Percentiles rank a stretch among this genome's conserved stretches.
These are phyloP conservation scores for Pseudodiploospora longispora DNA, from an alignment of 2,329 filamentous ascomycete genomes.

Conservation along the genomic window DNA sequence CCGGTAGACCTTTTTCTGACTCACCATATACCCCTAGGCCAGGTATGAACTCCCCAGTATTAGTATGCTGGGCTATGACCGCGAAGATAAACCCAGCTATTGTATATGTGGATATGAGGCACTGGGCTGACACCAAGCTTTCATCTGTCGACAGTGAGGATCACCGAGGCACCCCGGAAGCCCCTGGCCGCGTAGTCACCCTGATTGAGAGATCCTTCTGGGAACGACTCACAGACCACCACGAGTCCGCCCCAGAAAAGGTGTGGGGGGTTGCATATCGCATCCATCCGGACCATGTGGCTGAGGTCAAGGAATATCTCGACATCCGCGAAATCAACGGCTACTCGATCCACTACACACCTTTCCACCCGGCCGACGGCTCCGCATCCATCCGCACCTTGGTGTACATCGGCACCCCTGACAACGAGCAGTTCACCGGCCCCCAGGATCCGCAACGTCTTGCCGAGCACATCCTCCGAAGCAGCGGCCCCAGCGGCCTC, in stretches of 20 bases:
- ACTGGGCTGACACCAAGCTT: not conserved
- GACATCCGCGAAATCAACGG: slow-evolving; percentile 97
- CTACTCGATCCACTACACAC: slow-evolving; percentile 86
- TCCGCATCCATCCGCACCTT: slow-evolving; percentile 45
- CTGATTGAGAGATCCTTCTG: slow-evolving; percentile 80
- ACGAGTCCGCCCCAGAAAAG: slow-evolving; percentile 50
- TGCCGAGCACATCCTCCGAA: slow-evolving; percentile 71
- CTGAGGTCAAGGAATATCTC: slow-evolving; percentile 79
- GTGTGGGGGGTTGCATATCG: slow-evolving; percentile 95
- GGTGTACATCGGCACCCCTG: slow-evolving; percentile 90
- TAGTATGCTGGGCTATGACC: not conserved
- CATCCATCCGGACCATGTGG: slow-evolving; percentile 62
- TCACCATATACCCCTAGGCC: slow-evolving; percentile 16
- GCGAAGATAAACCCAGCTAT: too few species aligned
- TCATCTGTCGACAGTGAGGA: slow-evolving; percentile 58
- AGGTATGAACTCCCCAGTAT: slow-evolving; percentile 18
- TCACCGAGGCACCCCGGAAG: slow-evolving; percentile 82
- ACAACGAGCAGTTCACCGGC: slow-evolving; percentile 86
- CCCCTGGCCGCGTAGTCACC: slow-evolving; percentile 86
- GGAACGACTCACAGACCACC: slow-evolving; percentile 64
- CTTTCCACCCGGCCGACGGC: slow-evolving; percentile 54
- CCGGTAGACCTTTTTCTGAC: not conserved
- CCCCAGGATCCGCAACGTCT: slow-evolving; percentile 70
- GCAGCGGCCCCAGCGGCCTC: slow-evolving; percentile 74
- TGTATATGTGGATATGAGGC: not conserved